Base-by-base conservation (phyloP, 306 rosid genomes). In the Pyrus pyrifolia region DNA sequence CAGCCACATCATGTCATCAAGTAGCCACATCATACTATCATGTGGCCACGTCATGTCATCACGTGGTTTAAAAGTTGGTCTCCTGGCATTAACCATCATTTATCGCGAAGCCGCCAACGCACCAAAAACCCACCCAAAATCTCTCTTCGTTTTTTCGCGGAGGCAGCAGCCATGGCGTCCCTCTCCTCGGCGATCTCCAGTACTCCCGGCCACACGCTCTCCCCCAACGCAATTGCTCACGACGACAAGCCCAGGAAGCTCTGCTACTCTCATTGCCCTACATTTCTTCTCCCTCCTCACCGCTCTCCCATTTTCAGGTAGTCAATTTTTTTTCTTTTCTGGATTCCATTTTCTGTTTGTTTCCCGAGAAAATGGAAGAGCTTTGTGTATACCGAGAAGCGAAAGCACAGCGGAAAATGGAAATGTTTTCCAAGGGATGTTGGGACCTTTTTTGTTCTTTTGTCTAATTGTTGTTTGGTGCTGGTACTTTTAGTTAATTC, bases 271-370 rank as follows among this genome's bases (percentile, higher is more conserved):
- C 84, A 76, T 63, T 70, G 81, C 49, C 57, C 69, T 14, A 9
- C 64, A 19, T 68, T 76, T n/a, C 63, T 55, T 52, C 69, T 40
- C 31, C 65, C 72, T 52, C 72, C 31, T 42, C 81, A 21, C 1
- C 53, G 80, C 67, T 81, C 73, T 60, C 76, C 76, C 18, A 27
- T 75, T 75, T 52, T 9, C 73, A 80, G 81, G 84, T 76, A 67
- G 51, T 14, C 25, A 13, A 1, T 14, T 33, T 9, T 27, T 38
- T 17, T 14, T 33, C 4, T 27, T 38, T 17, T 4, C 42, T 22
- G 3, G 4, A 31, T 7, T 52, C 42, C 75, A 33, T 33, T 72
- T 72, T 71, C 10, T 18, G n/a, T 53, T 75, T 49, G 62, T 33
- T 59, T 59, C 23, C 61, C 11, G 2, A 38, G 7, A 17, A 33